Conservation (phyloP, 2,329 filamentous ascomycete genomes). For the Myriosclerotinia scirpicola region DNA sequence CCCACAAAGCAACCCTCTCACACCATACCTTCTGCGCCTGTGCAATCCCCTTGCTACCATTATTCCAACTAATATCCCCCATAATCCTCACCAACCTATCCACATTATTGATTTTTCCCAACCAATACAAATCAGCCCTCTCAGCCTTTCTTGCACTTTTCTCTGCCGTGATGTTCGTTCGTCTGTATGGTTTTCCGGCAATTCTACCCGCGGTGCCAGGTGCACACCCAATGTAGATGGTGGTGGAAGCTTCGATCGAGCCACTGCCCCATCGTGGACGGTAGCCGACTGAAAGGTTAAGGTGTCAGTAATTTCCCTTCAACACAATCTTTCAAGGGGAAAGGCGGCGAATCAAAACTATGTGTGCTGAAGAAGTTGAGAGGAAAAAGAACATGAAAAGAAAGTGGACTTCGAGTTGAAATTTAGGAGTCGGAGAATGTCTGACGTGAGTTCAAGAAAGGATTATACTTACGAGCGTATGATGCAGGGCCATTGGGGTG, state of each 20-base stretch:
- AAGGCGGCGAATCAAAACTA: too few relatives aligned
- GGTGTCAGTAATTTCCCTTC: neutral
- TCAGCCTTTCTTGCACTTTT: neutral
- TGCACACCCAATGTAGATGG: slow-evolving; percentile 6
- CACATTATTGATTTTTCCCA: slow-evolving; percentile 1
- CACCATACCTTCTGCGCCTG: neutral
- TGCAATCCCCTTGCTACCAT: too few relatives aligned
- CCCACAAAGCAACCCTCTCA: neutral
- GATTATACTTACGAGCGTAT: neutral
- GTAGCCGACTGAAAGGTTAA: neutral
- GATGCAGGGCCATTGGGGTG: neutral
- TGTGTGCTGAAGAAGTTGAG: neutral
- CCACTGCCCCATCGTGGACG: neutral
- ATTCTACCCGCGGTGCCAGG: neutral
- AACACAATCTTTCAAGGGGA: neutral
- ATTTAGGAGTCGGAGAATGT: neutral
- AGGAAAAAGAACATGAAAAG: neutral
- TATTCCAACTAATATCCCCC: neutral
- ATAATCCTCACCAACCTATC: neutral
- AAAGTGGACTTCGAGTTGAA: neutral
- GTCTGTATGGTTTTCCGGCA: neutral
- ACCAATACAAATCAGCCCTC: neutral
- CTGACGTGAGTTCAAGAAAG: neutral
- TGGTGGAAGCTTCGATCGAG: neutral
- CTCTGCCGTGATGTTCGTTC: neutral